Evolutionary conservation across 75 land plant species (phyloP).

Genomic region (Pinus taeda): DNA sequence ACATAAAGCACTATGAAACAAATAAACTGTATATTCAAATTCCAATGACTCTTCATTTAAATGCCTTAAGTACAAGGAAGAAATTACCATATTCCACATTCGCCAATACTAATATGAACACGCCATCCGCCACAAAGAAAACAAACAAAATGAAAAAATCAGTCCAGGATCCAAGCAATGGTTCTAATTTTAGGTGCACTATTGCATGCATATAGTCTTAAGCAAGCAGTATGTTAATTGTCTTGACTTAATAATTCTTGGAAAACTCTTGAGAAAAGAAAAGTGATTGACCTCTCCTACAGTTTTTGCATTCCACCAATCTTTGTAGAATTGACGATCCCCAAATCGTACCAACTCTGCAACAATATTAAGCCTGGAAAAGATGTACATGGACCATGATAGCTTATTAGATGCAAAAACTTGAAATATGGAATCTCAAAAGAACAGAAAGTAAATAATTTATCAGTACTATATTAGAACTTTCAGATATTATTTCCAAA

Average conservation of each 20-base stretch:
- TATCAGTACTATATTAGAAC: too few species aligned
- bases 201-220: neutral
- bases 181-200: neutral
- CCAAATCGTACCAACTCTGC: constrained; percentile 92
- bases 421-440: too few species aligned
- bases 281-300: constrained; percentile 74
- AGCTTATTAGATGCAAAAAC: neutral
- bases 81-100: constrained; percentile 96
- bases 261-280: neutral
- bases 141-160: neutral
- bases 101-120: constrained; percentile 84
- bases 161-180: neutral
- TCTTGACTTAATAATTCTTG: neutral
- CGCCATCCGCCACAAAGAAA: neutral
- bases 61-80: neutral
- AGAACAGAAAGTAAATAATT: too few species aligned
- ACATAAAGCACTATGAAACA: constrained; percentile 4
- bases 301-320: constrained; percentile 99
- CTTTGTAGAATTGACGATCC: constrained; percentile 86
- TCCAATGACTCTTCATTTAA: neutral
- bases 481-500: too few species aligned
- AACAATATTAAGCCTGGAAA: constrained; percentile 68
- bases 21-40: neutral
- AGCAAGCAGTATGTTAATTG: neutral
- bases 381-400: constrained; percentile 2